Evolutionary conservation across 225 moss, liverwort and hornwort genomes (phyloP), one percentile per base, ranked within the genome.

Genomic region (Polytrichum formosum): DNA sequence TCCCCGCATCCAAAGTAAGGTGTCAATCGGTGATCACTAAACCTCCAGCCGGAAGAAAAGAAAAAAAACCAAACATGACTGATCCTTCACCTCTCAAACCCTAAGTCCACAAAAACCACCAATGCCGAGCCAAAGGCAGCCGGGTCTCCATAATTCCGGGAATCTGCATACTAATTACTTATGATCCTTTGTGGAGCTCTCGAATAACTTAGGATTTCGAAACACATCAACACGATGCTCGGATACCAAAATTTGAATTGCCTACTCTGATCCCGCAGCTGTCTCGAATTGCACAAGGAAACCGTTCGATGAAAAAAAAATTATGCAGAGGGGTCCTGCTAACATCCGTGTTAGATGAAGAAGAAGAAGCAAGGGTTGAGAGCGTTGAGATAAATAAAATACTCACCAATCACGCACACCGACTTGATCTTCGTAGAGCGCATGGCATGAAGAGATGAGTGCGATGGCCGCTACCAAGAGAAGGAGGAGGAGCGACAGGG

Each of bases 371-470:
- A 46, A 16, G 35, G 13, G 46, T 46, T 46, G 46, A 46, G 13
- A 46, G 13, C 46, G 16, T 16, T 46, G 46, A 46, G 46, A 46
- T 2, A 46, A 46, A 46, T 46, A 13, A 22, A 27, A 13, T 0
- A 29, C 77, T 26, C 70, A 94, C 97, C 92, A 94, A 68, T 98
- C 97, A 74, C 91, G 87, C 62, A 90, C 77, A n/a, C 94, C 94
- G 5, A 90, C 94, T 92, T 98, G 92, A 86, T 98, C 92, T 85
- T 98, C 94, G 53, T 91, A 90, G 70, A 94, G 67, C 22, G 87
- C 91, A 26, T 75, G 67, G 76, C 86, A 86, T 68, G 81, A 71
- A 64, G 70, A 77, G 4, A 77, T 58, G 65, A 87, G 64, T 61
- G 70, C 64, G 18, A 72, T 66, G 19, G 72, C 46, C 29, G 31